Conservation (phyloP, 495 filamentous ascomycete genomes). For the Lichina pygmaea region DNA sequence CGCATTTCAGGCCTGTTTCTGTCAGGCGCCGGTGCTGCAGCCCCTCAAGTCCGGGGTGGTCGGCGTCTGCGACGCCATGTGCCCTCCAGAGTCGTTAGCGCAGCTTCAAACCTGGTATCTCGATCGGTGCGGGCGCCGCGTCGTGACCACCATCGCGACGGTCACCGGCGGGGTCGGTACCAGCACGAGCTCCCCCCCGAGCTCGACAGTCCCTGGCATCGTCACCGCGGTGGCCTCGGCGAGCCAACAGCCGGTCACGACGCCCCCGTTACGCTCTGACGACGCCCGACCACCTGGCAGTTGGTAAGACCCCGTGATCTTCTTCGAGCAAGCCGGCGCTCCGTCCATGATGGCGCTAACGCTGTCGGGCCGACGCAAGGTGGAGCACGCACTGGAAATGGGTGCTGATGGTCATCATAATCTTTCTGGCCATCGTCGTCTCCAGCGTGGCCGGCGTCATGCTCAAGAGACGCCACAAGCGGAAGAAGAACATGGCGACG, state of each 20-base stretch:
- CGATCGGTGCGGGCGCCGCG: neutral
- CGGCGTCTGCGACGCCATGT: neutral
- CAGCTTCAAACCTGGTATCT: neutral
- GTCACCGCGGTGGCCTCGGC: too few relatives aligned
- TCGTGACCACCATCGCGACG: neutral
- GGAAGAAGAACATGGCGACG: slow-evolving; percentile 12
- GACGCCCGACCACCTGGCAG: too few relatives aligned
- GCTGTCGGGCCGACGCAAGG: slow-evolving; percentile 9
- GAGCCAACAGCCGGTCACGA: neutral
- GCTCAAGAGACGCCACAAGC: slow-evolving; percentile 23
- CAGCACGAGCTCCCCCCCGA: neutral
- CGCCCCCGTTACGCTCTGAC: too few relatives aligned
- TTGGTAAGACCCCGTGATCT: too few relatives aligned
- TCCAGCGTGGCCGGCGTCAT: slow-evolving; percentile 15
- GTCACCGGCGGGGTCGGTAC: neutral
- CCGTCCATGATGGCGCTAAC: too few relatives aligned
- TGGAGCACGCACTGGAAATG: slow-evolving; percentile 22
- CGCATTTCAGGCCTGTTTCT: neutral
- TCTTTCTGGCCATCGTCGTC: slow-evolving; percentile 18
- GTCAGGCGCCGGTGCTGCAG: neutral
- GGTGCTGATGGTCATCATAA: slow-evolving; percentile 26
- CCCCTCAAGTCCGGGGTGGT: neutral
- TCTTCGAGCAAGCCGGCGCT: too few relatives aligned
- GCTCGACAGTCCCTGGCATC: neutral
- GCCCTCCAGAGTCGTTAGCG: neutral